phyloP scores from a whole-genome alignment of 2,329 filamentous ascomycete species.

The Colletotrichum camelliae region DNA sequence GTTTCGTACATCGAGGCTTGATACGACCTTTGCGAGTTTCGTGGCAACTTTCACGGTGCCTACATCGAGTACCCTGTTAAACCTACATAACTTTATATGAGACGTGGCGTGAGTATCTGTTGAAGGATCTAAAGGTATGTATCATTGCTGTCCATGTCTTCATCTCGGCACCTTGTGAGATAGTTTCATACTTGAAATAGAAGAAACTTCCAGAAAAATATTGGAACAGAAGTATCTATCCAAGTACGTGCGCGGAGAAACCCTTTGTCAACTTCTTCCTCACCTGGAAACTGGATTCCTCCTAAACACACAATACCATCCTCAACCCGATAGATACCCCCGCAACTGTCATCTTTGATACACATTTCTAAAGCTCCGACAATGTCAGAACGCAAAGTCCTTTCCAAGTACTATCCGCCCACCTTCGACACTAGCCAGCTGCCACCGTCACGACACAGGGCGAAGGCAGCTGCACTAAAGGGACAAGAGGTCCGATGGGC shows the following conservation, averaged over 20 bases:
- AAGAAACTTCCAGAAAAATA: too few relatives aligned
- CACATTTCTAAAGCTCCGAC: background rate
- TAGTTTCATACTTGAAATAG: rapidly evolving
- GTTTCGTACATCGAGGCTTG: background rate
- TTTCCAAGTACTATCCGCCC: background rate
- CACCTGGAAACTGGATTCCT: background rate
- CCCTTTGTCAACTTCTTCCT: background rate
- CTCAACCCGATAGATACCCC: background rate
- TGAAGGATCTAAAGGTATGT: background rate
- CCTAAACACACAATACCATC: background rate
- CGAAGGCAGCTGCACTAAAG: background rate
- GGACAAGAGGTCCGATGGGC: background rate
- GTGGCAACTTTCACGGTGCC: too few relatives aligned
- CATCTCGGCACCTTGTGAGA: rapidly evolving
- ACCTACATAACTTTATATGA: too few relatives aligned
- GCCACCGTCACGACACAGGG: background rate
- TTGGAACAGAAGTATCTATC: too few relatives aligned
- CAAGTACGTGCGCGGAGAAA: background rate
- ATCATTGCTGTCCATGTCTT: rapidly evolving
- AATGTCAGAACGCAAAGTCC: background rate
- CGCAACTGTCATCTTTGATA: background rate
- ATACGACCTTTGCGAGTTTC: background rate
- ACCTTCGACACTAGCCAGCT: background rate
- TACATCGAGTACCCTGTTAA: too few relatives aligned
- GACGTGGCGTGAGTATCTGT: background rate